Evolutionary conservation across 1,284 basidiomycete genomes (phyloP).

Genomic region (Pholiota adiposa): DNA sequence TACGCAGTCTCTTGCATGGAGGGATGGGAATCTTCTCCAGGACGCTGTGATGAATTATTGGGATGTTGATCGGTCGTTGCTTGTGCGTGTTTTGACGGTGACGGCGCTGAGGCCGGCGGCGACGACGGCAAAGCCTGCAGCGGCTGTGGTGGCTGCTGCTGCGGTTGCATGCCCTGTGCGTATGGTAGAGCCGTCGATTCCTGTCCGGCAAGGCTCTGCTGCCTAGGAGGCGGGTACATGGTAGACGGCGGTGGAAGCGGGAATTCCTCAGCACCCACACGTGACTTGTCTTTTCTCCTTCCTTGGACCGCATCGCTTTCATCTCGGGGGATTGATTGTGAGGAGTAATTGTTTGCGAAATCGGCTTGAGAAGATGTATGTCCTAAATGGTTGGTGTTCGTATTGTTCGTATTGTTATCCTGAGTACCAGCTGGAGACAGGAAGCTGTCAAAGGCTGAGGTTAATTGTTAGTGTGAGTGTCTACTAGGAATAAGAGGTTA

Average conservation of each 20-base stretch:
- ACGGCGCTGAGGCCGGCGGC: constrained; percentile 16
- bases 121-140: neutral
- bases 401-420: constrained; percentile 24
- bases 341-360: constrained; percentile 23
- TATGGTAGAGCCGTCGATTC: constrained; percentile 14
- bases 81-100: constrained; percentile 29
- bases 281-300: constrained; percentile 32
- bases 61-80: constrained; percentile 27
- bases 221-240: constrained; percentile 29
- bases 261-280: constrained; percentile 44
- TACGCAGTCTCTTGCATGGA: constrained; percentile 18
- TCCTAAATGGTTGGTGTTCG: constrained; percentile 17
- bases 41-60: constrained; percentile 11
- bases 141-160: neutral
- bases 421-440: constrained; percentile 8
- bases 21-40: constrained; percentile 19
- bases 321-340: constrained; percentile 22
- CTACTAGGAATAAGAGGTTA: constrained; percentile 1
- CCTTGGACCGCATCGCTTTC: constrained; percentile 20
- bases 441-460: constrained; percentile 20
- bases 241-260: constrained; percentile 44
- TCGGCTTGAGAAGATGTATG: constrained; percentile 18
- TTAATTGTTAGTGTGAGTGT: constrained; percentile 24
- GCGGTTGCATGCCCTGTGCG: constrained; percentile 4
- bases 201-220: constrained; percentile 23